Conservation (phyloP, 108 stramenopile species). For the Nannochloropsis oceanica region DNA sequence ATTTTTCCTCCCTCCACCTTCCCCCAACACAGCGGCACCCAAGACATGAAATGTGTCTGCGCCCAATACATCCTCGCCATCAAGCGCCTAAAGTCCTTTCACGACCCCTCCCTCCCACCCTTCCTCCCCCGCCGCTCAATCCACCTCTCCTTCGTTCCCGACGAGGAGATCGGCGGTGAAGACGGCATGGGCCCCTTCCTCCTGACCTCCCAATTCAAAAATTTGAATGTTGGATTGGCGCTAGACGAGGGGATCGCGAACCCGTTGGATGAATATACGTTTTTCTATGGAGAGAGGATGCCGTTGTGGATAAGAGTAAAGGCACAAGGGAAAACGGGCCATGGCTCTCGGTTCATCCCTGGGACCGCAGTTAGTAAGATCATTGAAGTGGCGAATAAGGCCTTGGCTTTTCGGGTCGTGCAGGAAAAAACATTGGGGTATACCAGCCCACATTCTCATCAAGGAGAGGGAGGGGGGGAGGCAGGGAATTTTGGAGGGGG, state of each 20-base stretch:
- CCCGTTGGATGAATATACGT: conserved; percentile 54
- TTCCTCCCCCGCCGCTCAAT: conserved; percentile 35
- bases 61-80: conserved; percentile 82
- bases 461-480: conserved; percentile 54
- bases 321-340: conserved; percentile 76
- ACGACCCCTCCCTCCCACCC: background rate
- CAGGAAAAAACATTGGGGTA: conserved; percentile 61
- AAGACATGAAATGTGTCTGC: conserved; percentile 93
- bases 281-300: conserved; percentile 88
- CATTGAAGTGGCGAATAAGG: conserved; percentile 59
- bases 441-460: conserved; percentile 5
- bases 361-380: conserved; percentile 81
- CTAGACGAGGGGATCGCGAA: conserved; percentile 38
- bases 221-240: conserved; percentile 24
- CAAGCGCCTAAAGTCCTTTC: conserved; percentile 11
- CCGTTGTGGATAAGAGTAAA: conserved; percentile 75
- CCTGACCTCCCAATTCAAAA: conserved; percentile 40
- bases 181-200: conserved; percentile 71
- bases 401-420: conserved; percentile 61
- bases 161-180: conserved; percentile 58
- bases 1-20: background rate
- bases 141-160: conserved; percentile 44
- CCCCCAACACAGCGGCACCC: conserved; percentile 7
- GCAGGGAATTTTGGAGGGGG: conserved; percentile 31
- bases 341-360: conserved; percentile 84